A percentile compares a stretch with the other conserved stretches of the same genome.
These are phyloP conservation scores for Fraxinus sp. DNA, from an alignment of 305 asterid genomes.

Conservation along the genomic window DNA sequence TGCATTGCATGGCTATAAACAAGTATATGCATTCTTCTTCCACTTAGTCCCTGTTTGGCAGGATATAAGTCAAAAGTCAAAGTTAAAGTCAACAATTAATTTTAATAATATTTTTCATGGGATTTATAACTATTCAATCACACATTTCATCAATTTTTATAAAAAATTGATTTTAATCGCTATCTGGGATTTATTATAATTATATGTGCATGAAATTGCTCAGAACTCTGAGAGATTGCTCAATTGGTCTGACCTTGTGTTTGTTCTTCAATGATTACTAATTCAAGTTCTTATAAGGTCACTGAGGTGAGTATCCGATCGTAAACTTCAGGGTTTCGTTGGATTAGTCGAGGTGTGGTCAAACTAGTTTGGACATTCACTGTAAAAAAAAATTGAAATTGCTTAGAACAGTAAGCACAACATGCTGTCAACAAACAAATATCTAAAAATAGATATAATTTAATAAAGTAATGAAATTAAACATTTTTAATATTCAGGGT, in stretches of 20 bases:
- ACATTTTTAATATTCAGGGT: conserved; percentile 4
- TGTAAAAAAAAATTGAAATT: background rate
- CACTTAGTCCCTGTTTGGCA: background rate
- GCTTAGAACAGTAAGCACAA: no score
- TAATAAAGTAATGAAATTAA: background rate
- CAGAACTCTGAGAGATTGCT: background rate
- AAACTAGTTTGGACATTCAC: no score
- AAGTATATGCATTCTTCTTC: conserved; percentile 11
- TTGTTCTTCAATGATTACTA: no score
- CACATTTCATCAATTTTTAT: background rate
- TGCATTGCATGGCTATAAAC: conserved; percentile 17
- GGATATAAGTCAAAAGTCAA: no score
- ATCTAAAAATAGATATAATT: conserved; percentile 10
- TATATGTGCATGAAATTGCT: background rate
- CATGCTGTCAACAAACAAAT: background rate
- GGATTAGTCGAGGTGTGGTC: no score
- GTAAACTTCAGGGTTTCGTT: no score
- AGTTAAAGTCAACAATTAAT: background rate
- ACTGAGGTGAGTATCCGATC: no score
- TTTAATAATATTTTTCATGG: no score
- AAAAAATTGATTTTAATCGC: background rate
- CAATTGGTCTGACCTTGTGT: no score
- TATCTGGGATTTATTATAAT: background rate
- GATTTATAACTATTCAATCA: background rate
- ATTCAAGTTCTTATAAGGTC: no score